Base-by-base conservation (phyloP, 129 eudicot genomes). In the Saussurea involucrata region DNA sequence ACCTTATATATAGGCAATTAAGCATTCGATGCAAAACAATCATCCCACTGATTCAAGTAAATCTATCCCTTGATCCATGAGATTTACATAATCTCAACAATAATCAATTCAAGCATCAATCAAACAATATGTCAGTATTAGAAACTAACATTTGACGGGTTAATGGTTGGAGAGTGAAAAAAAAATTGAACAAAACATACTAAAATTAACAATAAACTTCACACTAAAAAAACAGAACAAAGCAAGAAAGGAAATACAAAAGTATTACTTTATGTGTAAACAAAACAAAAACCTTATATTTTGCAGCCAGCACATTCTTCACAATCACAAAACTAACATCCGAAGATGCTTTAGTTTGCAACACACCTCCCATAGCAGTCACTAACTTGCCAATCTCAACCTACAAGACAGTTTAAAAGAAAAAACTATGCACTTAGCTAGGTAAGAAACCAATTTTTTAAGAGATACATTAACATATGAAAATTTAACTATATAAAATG, bases 301-400 rank as follows among this genome's bases (percentile, higher is more conserved):
- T 95, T 64, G 88, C 85, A 81, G 97, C 91, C 80, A 78, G 75
- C 65, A 95, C 99, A 76, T 83, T 87, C 85, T 95, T 95, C 76
- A 83, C 96, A 68, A 95, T 87, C 22, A 95, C 97, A 88, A 95
- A 95, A 83, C 80, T 92, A 78, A 90, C 91, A 81, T 92, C 99
- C 17, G 80, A 80, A 27, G 97, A 90, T 63, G 89, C 81, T 85
- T 75, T 92, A 66, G 80, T 83, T 33, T 77, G 89, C 84, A 92
- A 77, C 69, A 79, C 66, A 63, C 99, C 99, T 71, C 97, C 97
- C 99, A 95, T 95, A 10, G 96, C 96, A 34, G 86, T 78, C 58
- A 95, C 96, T 78, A 89, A 74, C 85, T 92, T 90, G 57, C 66
- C 84, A 63, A 95, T 85, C 80, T 87, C 88, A 80, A 68, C 89